Evolutionary conservation across 2,329 filamentous ascomycete species (phyloP).

Genomic region (Beauveria australis): DNA sequence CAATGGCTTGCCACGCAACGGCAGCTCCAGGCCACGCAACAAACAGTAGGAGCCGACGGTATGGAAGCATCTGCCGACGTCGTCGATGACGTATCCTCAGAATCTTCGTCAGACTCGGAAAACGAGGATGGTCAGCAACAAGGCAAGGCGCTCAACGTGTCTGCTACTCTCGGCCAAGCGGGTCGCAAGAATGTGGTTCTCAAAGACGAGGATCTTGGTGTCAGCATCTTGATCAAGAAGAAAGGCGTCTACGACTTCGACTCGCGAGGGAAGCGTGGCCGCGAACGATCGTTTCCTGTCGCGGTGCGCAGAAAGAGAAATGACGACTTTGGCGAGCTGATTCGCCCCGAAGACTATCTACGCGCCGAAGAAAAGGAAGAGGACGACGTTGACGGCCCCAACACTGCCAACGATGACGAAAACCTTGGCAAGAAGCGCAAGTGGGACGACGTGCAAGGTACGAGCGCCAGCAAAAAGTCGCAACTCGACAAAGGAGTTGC

Average conservation of each 20-base stretch:
- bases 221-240: constrained; percentile 81
- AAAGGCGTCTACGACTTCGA: constrained; percentile 93
- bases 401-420: constrained; percentile 39
- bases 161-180: constrained; percentile 74
- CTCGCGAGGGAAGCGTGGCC: constrained; percentile 80
- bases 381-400: constrained; percentile 49
- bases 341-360: constrained; percentile 88
- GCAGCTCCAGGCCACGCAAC: constrained; percentile 75
- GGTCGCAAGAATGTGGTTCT: constrained; percentile 78
- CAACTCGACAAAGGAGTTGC: constrained; percentile 34
- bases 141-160: constrained; percentile 83
- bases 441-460: constrained; percentile 61
- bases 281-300: constrained; percentile 87
- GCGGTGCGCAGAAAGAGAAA: constrained; percentile 68
- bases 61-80: constrained; percentile 65
- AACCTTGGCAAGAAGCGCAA: constrained; percentile 85
- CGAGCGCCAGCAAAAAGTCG: constrained; percentile 50
- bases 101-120: constrained; percentile 78
- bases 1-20: constrained; percentile 86
- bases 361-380: constrained; percentile 84
- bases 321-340: constrained; percentile 91
- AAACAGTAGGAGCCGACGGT: constrained; percentile 57
- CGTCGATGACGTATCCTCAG: constrained; percentile 77
- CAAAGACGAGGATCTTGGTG: constrained; percentile 82
- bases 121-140: constrained; percentile 86